phyloP scores from a whole-genome alignment of 805 yeast genomes.

The Metschnikowia proteae region DNA sequence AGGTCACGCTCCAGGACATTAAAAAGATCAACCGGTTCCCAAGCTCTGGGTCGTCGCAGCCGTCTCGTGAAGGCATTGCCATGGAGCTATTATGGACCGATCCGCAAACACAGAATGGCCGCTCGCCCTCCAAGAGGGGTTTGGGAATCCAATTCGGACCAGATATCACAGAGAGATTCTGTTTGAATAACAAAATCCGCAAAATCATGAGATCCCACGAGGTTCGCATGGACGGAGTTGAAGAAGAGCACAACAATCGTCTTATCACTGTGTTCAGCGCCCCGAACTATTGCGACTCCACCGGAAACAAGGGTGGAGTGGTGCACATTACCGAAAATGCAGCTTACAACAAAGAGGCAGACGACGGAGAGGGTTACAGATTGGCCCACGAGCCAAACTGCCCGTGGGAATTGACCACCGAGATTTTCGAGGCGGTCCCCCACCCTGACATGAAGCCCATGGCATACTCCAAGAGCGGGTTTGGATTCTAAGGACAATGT shows the following conservation, averaged over 20 bases:
- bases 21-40: conserved; percentile 66
- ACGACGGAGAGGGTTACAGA: conserved; percentile 41
- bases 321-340: conserved; percentile 59
- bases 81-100: conserved; percentile 98
- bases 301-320: conserved; percentile 88
- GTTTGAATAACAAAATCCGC: conserved; percentile 64
- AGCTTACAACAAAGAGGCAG: conserved; percentile 43
- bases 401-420: conserved; percentile 48
- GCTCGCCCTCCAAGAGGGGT: conserved; percentile 89
- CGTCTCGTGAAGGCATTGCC: conserved; percentile 86
- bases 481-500: conserved; percentile 29
- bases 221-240: conserved; percentile 88
- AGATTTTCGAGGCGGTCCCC: conserved; percentile 72
- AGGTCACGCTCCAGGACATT: conserved; percentile 68
- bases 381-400: conserved; percentile 34
- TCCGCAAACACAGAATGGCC: conserved; percentile 76
- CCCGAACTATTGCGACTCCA: conserved; percentile 93
- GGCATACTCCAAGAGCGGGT: conserved; percentile 66
- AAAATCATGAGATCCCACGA: conserved; percentile 93
- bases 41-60: conserved; percentile 54
- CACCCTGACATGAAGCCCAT: conserved; percentile 93
- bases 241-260: conserved; percentile 79
- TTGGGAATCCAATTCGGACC: conserved; percentile 97
- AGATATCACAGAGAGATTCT: conserved; percentile 79
- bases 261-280: conserved; percentile 96